Base-by-base conservation (phyloP, 306 rosid genomes). In the Gleditsia sinensis region DNA sequence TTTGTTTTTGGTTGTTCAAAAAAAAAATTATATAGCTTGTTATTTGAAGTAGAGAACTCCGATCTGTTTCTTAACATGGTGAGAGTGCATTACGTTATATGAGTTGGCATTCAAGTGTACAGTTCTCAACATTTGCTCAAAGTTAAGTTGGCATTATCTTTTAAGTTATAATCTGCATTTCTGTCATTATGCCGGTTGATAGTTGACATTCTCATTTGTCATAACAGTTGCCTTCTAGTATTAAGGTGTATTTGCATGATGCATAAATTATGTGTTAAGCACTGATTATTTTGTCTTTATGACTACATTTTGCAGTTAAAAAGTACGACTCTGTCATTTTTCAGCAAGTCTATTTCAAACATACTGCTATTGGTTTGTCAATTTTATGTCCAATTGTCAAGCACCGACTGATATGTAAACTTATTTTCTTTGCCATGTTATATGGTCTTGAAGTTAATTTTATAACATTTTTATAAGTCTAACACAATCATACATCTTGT, bases 61-160 rank as follows among this genome's bases (percentile, higher is more conserved):
- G 33, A 43, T 40, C 12, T 43, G 12, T 48, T 12, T 21, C 74
- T 71, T n/a, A 20, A 40, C 50, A 71, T 28, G 24, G 34, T 66
- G 39, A 5, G 39, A 69, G 49, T 54, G 69, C 42, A 17, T 27
- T 53, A 79, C 17, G 23, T 53, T 53, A 19, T 43, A 74, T 45
- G 39, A 33, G 20, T n/a, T 65, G 33, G 40, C 69, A 45, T 65
- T 43, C 58, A 63, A 53, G 21, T 5, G 28, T 68, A 27, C 25
- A 39, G 64, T 69, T 62, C 67, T 28, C 42, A n/a, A 51, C 70
- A 62, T 62, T 62, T 30, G 24, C 30, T 68, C 25, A 8, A 58
- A 33, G 34, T 77, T 77, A 66, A 58, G 55, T 33, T 77, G 55
- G 34, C 46, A 68, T 34, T 46, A 23, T 76, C 40, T 54, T 40